phyloP scores from a whole-genome alignment of 2,329 filamentous ascomycete genomes.

The Cercospora sp. region DNA sequence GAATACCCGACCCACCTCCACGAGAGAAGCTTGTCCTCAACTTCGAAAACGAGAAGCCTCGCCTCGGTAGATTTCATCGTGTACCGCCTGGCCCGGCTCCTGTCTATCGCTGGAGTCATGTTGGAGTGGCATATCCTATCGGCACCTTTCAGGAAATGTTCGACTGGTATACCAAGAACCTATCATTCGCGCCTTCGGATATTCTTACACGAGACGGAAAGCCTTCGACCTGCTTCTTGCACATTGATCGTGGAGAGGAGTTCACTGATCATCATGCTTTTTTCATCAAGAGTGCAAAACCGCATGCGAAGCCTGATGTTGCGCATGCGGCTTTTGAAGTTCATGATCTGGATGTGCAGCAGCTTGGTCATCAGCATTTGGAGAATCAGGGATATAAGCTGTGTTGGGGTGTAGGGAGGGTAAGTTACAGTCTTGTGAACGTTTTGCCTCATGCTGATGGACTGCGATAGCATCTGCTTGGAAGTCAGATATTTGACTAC shows the following conservation, averaged over 20 bases:
- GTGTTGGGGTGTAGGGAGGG: slow-evolving; percentile 67
- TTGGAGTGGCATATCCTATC: background rate
- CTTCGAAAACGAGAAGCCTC: slow-evolving; percentile 40
- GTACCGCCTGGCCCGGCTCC: slow-evolving; percentile 51
- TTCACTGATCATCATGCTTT: slow-evolving; percentile 57
- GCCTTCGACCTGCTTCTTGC: slow-evolving; percentile 50
- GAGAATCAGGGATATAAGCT: slow-evolving; percentile 60
- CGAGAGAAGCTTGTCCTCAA: slow-evolving; percentile 40
- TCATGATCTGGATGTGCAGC: slow-evolving; percentile 68
- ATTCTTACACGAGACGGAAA: slow-evolving; percentile 24
- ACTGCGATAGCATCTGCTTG: slow-evolving; percentile 60
- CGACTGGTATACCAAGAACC: slow-evolving; percentile 46
- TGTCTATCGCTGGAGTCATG: slow-evolving; percentile 30
- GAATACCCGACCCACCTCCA: slow-evolving; percentile 11
- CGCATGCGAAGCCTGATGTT: slow-evolving; percentile 42
- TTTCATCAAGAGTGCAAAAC: slow-evolving; percentile 45
- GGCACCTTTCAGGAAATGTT: slow-evolving; percentile 20
- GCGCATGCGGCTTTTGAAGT: slow-evolving; percentile 70
- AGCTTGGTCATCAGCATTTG: slow-evolving; percentile 68
- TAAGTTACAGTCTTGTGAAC: background rate
- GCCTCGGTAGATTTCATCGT: slow-evolving; percentile 43
- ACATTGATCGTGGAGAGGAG: slow-evolving; percentile 53
- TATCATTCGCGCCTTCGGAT: slow-evolving; percentile 49
- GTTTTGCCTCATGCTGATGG: background rate
- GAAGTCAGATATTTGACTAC: slow-evolving; percentile 66